Conservation (phyloP, 768 basidiomycete genomes). For the Favolaschia claudopus region DNA sequence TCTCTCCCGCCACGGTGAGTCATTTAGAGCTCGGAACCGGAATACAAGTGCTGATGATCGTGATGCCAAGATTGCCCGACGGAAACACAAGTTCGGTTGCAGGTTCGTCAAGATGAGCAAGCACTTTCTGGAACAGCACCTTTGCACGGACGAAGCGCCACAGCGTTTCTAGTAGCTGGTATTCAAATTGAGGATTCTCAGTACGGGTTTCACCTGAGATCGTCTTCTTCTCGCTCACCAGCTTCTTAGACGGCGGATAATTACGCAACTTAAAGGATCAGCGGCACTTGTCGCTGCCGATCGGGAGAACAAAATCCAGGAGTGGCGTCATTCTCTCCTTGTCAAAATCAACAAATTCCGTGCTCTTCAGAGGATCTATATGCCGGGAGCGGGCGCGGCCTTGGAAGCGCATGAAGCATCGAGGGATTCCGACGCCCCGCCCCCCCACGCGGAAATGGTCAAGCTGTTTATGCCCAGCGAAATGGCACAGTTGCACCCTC, state of each 20-base stretch:
- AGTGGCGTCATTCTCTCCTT: conserved; percentile 9
- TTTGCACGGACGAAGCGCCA: neutral
- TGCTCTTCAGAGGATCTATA: neutral
- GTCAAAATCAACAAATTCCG: conserved; percentile 11
- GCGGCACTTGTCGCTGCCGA: conserved; percentile 1
- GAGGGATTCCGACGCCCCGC: neutral
- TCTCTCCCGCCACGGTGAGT: neutral
- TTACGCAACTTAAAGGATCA: neutral
- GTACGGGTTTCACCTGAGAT: neutral
- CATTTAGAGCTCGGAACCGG: neutral
- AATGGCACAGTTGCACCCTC: neutral
- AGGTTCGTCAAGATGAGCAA: neutral
- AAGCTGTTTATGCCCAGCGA: conserved; percentile 18
- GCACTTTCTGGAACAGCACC: neutral
- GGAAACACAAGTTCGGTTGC: neutral
- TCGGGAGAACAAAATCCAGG: neutral
- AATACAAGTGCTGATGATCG: neutral
- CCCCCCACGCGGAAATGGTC: conserved; percentile 16
- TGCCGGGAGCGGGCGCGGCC: conserved; percentile 2
- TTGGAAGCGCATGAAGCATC: conserved; percentile 8
- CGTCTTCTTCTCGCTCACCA: neutral
- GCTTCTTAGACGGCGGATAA: neutral
- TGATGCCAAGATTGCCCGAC: conserved; percentile 2
- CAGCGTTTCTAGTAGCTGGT: conserved; percentile 6
- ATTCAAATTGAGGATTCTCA: conserved; percentile 17